A percentile compares a stretch with the other conserved stretches of the same genome.
These are phyloP conservation scores for Dictyostelium intermedium DNA, from an alignment of 78 protist species.

Conservation along the genomic window DNA sequence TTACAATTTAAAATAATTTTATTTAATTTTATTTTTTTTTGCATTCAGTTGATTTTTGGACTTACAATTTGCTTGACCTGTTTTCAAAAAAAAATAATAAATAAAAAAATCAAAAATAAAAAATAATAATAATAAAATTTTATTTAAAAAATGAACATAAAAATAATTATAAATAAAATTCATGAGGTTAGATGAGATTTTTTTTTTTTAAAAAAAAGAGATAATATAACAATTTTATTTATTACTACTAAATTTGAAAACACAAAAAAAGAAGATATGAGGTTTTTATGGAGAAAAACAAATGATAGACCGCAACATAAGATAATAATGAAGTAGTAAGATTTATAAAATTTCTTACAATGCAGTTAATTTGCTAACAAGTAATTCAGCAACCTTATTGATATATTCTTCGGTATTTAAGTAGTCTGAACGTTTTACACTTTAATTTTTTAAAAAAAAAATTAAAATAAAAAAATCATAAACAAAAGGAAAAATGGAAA, in stretches of 20 bases:
- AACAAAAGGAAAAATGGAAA: background rate
- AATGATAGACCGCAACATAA: background rate
- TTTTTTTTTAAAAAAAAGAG: background rate
- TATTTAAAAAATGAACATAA: too few relatives aligned
- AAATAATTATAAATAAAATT: too few relatives aligned
- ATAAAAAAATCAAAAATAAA: too few relatives aligned
- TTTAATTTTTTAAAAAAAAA: background rate
- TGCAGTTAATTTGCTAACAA: slow-evolving; percentile 10
- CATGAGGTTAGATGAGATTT: background rate
- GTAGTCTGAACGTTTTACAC: slow-evolving; percentile 63
- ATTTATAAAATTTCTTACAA: slow-evolving; percentile 12
- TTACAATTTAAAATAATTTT: too few relatives aligned
- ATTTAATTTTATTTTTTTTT: too few relatives aligned
- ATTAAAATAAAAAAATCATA: background rate
- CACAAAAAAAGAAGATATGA: too few relatives aligned
- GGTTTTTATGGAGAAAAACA: background rate
- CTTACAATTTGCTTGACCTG: background rate
- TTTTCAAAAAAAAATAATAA: too few relatives aligned
- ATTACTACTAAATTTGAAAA: background rate
- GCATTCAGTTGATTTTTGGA: background rate
- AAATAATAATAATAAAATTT: too few relatives aligned
- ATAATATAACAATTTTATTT: background rate
- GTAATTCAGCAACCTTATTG: slow-evolving; percentile 72
- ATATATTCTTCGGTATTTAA: slow-evolving; percentile 77
- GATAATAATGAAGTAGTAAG: background rate